phyloP scores from a whole-genome alignment of 805 yeast genomes.

The Ogataea philodendri region DNA sequence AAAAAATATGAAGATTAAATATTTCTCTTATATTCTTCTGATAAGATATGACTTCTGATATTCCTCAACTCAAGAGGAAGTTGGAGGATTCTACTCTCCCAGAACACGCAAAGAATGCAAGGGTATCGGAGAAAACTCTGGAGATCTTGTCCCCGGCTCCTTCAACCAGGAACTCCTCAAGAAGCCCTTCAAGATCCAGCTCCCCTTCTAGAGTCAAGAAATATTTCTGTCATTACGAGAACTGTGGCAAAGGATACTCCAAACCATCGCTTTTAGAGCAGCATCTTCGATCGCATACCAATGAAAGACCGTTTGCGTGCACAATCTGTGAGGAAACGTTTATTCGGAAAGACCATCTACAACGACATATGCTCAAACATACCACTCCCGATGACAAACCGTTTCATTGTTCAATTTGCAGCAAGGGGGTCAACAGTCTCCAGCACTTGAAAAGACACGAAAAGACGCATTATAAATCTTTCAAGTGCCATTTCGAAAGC shows the following conservation, averaged over 20 bases:
- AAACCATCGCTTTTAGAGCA: conserved; percentile 82
- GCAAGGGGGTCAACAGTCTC: conserved; percentile 73
- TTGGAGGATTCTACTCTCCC: not conserved
- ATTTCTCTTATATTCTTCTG: too few relatives aligned
- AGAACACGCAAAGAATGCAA: not conserved
- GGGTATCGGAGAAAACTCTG: not conserved
- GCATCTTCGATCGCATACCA: conserved; percentile 75
- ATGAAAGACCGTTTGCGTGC: conserved; percentile 76
- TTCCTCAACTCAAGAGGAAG: conserved; percentile 1
- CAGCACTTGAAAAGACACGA: conserved; percentile 87
- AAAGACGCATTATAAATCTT: conserved; percentile 70
- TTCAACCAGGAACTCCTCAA: conserved; percentile 12
- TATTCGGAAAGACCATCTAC: conserved; percentile 73
- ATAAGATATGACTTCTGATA: conserved; percentile 1
- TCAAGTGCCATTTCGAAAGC: conserved; percentile 54
- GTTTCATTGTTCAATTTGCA: conserved; percentile 67
- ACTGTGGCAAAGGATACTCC: conserved; percentile 73
- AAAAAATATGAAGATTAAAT: too few relatives aligned
- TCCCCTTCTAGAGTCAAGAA: conserved; percentile 52
- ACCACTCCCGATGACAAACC: conserved; percentile 55
- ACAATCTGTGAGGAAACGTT: conserved; percentile 62
- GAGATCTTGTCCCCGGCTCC: conserved; percentile 6
- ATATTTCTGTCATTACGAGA: conserved; percentile 60
- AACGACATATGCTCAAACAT: conserved; percentile 74
- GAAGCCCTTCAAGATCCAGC: conserved; percentile 32